These are phyloP conservation scores for Dactylellina sp. DNA, from an alignment of 2,329 filamentous ascomycete genomes.

Conservation along the genomic window DNA sequence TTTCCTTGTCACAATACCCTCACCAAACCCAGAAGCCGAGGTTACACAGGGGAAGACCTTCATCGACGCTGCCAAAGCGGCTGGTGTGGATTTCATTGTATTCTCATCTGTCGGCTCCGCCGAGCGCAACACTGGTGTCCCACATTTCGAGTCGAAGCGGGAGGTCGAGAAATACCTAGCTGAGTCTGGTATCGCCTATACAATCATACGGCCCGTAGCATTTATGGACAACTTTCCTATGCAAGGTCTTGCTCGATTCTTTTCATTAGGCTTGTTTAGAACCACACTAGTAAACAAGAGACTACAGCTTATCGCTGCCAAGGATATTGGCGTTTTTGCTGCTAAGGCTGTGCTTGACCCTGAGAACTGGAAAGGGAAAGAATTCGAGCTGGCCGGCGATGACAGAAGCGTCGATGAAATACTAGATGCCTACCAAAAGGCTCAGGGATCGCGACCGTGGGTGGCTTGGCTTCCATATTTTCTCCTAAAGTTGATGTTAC, in stretches of 20 bases:
- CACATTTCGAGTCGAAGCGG: conserved; percentile 51
- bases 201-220: conserved; percentile 64
- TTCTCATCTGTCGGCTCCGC: conserved; percentile 48
- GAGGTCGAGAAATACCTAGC: conserved; percentile 40
- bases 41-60: conserved; percentile 41
- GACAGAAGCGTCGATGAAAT: conserved; percentile 63
- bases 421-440: conserved; percentile 61
- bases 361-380: conserved; percentile 61
- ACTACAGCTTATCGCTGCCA: conserved; percentile 64
- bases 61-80: conserved; percentile 38
- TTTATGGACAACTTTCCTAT: conserved; percentile 64
- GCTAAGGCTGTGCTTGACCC: conserved; percentile 62
- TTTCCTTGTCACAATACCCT: conserved; percentile 48
- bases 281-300: conserved; percentile 60
- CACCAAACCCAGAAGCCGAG: conserved; percentile 30
- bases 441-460: conserved; percentile 44
- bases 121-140: conserved; percentile 41
- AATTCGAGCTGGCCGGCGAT: conserved; percentile 64
- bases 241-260: conserved; percentile 16
- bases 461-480: conserved; percentile 38
- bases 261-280: conserved; percentile 62
- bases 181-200: conserved; percentile 62
- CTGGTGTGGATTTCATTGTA: conserved; percentile 36
- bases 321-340: conserved; percentile 64
- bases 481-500: conserved; percentile 59